Percentiles rank a stretch among this genome's conserved stretches.
Evolutionary conservation across 2,329 filamentous ascomycete species (phyloP).

Genomic region (Sporothrix euskadiensis): DNA sequence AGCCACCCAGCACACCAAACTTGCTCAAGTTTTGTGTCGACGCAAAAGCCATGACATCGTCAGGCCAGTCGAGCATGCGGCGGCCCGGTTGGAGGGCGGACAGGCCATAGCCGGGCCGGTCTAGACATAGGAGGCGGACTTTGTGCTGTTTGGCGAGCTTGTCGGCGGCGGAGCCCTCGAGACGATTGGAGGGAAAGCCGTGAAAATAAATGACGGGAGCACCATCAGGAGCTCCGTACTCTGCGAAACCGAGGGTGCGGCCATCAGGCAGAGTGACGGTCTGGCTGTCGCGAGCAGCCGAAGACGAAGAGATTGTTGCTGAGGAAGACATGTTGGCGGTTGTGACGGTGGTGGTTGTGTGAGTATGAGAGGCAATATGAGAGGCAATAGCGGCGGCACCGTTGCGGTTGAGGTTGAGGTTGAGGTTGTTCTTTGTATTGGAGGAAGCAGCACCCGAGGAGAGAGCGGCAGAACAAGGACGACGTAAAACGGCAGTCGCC

Average conservation of each 20-base stretch:
- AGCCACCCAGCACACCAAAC: conserved; percentile 42
- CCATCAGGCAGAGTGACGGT: conserved; percentile 44
- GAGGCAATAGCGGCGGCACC: not conserved
- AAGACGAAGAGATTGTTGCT: not conserved
- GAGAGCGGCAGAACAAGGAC: conserved; percentile 1
- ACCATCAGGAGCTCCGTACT: conserved; percentile 41
- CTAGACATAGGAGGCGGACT: conserved; percentile 43
- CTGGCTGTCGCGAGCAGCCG: conserved; percentile 30
- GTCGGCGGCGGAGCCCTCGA: conserved; percentile 41
- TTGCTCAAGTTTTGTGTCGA: conserved; percentile 33
- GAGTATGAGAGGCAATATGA: not conserved
- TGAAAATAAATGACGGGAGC: conserved; percentile 46
- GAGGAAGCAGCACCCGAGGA: conserved; percentile 14
- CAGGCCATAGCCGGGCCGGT: conserved; percentile 48
- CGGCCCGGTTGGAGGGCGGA: conserved; percentile 42
- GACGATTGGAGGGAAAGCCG: conserved; percentile 46
- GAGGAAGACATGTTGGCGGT: not conserved
- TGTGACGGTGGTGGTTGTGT: not conserved
- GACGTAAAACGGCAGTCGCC: conserved; percentile 14
- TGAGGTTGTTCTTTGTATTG: not conserved
- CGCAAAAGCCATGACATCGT: conserved; percentile 40
- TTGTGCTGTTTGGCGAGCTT: conserved; percentile 35
- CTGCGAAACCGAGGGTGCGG: conserved; percentile 45
- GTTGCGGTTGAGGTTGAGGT: not conserved
- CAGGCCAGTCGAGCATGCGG: conserved; percentile 40